Base-by-base conservation (phyloP, 352 stramenopile species). In the Pythium angustatum region DNA sequence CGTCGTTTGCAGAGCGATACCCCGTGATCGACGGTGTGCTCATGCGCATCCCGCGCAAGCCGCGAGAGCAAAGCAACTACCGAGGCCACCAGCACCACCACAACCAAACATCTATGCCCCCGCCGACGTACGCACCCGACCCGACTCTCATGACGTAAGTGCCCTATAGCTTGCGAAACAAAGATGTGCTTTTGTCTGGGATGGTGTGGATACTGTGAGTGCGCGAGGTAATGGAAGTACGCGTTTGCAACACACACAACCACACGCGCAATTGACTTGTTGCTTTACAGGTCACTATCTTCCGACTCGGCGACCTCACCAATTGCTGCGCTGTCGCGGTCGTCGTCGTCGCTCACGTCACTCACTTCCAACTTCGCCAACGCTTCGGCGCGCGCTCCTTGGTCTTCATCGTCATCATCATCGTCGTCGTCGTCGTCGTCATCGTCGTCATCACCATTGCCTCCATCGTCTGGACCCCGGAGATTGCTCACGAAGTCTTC, bases 1-100 rank as follows among this genome's bases (percentile, higher is more conserved):
- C 87, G 56, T 94, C 85, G 21, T 96, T 96, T 50, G 87, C 87
- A 0, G 79, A 92, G 28, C 73, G 85, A 30, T 91, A 91, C 64
- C 87, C 87, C 3, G 78, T 90, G 30, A 91, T 94, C 43, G 87
- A 96, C 62, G 87, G 87, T 11, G 87, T 96, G 5, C 73, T 72
- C n/a, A 92, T 94, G 81, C 79, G 82, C 43, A 76, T 73, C 19
- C 84, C 86, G 15, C 71, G 78, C 50, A 90, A 90, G 65, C 73
- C 69, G n/a, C 62, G 53, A 53, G 54, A 69, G 47, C 48, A 66
- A 22, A 0, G 34, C 21, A 28, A 52, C n/a, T 49, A 68, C 30
- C 27, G n/a, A 12, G 15, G 38, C 41, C 41, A 44, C 41, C 41
- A 60, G 24, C 41, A 62, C 33, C 41, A 60, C 33, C 41, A 62